Conservation (phyloP, 805 yeast species). For the Kuraishia cidri region DNA sequence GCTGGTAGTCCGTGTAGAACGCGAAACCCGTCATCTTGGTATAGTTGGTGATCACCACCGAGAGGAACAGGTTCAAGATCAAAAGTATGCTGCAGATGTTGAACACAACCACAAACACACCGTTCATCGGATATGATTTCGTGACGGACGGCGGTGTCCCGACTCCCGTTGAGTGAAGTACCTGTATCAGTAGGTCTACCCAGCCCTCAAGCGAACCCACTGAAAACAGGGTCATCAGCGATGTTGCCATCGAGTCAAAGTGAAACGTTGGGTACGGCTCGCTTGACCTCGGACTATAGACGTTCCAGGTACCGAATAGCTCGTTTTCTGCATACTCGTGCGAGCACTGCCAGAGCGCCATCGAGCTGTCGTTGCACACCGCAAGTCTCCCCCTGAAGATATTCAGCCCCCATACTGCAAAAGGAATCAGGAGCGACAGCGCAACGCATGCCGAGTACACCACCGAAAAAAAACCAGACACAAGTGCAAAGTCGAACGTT, state of each 20-base stretch:
- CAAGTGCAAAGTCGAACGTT: conserved; percentile 71
- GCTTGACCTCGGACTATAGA: conserved; percentile 64
- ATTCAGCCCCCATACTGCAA: conserved; percentile 85
- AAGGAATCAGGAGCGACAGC: conserved; percentile 71
- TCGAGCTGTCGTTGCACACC: conserved; percentile 56
- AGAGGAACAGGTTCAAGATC: conserved; percentile 79
- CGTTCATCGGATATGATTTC: conserved; percentile 63
- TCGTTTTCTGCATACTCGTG: conserved; percentile 47
- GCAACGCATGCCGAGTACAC: conserved; percentile 62
- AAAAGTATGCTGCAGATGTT: conserved; percentile 76
- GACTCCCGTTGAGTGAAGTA: conserved; percentile 65
- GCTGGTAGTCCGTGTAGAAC: conserved; percentile 70
- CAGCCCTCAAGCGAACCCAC: conserved; percentile 91
- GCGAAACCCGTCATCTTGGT: conserved; percentile 82
- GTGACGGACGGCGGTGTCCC: conserved; percentile 45
- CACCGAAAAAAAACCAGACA: conserved; percentile 73
- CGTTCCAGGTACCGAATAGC: conserved; percentile 69
- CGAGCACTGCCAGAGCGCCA: conserved; percentile 35
- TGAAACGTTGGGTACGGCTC: conserved; percentile 56
- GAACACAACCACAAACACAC: conserved; percentile 63
- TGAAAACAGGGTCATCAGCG: conserved; percentile 69
- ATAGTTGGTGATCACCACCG: conserved; percentile 82
- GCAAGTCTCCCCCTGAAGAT: conserved; percentile 69
- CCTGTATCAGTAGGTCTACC: conserved; percentile 66
- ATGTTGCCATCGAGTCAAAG: conserved; percentile 58